A percentile compares a stretch with the other conserved stretches of the same genome.
Evolutionary conservation across 306 rosid species (phyloP).

Genomic region (Vigna reflexopilosa): DNA sequence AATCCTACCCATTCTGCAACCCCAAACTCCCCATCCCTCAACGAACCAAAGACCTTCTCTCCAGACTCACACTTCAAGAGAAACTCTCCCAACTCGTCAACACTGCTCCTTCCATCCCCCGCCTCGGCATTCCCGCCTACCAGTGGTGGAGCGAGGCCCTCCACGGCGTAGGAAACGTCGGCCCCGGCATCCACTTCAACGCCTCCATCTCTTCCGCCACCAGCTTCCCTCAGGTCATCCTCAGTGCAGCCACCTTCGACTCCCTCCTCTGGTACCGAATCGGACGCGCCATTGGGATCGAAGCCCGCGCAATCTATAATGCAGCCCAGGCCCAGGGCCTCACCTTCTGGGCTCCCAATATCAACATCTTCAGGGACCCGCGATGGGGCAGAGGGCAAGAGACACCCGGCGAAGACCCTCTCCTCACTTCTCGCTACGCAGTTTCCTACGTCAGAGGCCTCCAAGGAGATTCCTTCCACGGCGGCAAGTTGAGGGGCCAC

Average conservation of each 20-base stretch:
- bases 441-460: slow-evolving; percentile 82
- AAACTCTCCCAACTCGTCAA: slow-evolving; percentile 85
- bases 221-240: slow-evolving; percentile 96
- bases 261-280: slow-evolving; percentile 78
- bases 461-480: slow-evolving; percentile 76
- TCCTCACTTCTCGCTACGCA: slow-evolving; percentile 63
- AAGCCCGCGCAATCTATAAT: slow-evolving; percentile 83
- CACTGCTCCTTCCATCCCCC: slow-evolving; percentile 83
- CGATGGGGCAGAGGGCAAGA: slow-evolving; percentile 99
- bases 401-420: slow-evolving; percentile 94
- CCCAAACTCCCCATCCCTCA: slow-evolving; percentile 57
- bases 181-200: slow-evolving; percentile 62
- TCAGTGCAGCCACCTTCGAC: slow-evolving; percentile 85
- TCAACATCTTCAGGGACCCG: slow-evolving; percentile 90
- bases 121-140: slow-evolving; percentile 82
- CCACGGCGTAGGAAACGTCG: slow-evolving; percentile 70
- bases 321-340: slow-evolving; percentile 79
- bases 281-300: slow-evolving; percentile 74
- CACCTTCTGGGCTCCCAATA: slow-evolving; percentile 98
- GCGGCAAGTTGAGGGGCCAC: slow-evolving; percentile 51
- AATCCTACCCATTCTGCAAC: slow-evolving; percentile 74
- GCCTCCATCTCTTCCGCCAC: slow-evolving; percentile 62
- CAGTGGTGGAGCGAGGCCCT: slow-evolving; percentile 97
- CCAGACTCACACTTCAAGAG: slow-evolving; percentile 90
- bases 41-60: slow-evolving; percentile 72